These are phyloP conservation scores for Syzygium malaccense DNA, from an alignment of 441 rosid genomes.

Conservation along the genomic window DNA sequence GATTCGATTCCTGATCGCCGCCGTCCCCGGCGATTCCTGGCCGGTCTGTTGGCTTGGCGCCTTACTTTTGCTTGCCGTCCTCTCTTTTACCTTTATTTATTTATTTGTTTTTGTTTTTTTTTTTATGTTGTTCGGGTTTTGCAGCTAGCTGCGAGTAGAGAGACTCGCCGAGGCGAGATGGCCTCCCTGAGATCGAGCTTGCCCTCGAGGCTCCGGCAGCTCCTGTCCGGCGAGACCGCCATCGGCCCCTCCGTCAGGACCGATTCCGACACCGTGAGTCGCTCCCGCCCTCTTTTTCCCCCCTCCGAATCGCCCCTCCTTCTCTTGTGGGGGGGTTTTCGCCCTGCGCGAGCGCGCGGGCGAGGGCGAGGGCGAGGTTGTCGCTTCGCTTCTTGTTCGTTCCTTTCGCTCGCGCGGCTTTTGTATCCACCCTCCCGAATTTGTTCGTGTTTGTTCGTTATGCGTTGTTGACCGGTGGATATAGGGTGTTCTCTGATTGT, in stretches of 20 bases:
- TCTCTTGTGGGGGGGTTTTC: not conserved
- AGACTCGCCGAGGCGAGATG: constrained; percentile 46
- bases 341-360: not conserved
- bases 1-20: not conserved
- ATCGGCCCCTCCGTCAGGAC: constrained; percentile 73
- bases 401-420: not conserved
- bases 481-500: not conserved
- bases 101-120: not conserved
- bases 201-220: constrained; percentile 93
- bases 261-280: constrained; percentile 88
- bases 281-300: not conserved
- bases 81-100: not conserved
- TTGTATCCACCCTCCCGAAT: not conserved
- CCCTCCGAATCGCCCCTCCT: not conserved
- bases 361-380: not conserved
- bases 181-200: constrained; percentile 77
- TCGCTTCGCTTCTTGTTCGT: not conserved
- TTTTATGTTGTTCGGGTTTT: not conserved
- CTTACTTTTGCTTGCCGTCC: not conserved
- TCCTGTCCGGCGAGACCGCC: constrained; percentile 78
- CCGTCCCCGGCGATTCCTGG: not conserved
- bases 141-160: constrained; percentile 30
- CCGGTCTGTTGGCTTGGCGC: not conserved
- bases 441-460: not conserved
- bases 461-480: not conserved